These are phyloP conservation scores for Cordyceps cateniannulata DNA, from an alignment of 2,329 filamentous ascomycete genomes.

Conservation along the genomic window DNA sequence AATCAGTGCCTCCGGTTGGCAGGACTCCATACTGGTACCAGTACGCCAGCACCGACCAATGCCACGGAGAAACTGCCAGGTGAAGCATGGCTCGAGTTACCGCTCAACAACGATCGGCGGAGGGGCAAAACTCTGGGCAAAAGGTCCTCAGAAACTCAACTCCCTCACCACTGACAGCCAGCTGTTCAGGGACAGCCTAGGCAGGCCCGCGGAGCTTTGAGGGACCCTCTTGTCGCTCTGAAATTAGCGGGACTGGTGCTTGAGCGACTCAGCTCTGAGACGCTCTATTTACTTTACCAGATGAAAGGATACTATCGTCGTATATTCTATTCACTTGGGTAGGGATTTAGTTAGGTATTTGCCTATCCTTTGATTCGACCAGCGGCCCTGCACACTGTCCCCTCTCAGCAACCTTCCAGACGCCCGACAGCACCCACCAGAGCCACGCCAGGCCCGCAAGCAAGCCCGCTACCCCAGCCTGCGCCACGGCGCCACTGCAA, in stretches of 20 bases:
- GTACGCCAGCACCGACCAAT: not conserved
- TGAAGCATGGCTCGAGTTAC: constrained; percentile 5
- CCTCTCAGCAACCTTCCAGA: too few species aligned
- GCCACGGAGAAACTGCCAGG: constrained; percentile 5
- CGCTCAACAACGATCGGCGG: not conserved
- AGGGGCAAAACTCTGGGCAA: constrained; percentile 4
- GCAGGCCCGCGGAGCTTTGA: not conserved
- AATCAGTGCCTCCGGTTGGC: not conserved
- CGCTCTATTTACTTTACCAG: not conserved
- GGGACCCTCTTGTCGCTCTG: not conserved
- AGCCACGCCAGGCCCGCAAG: too few species aligned
- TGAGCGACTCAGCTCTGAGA: not conserved
- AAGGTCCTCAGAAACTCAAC: not conserved
- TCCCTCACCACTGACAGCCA: not conserved
- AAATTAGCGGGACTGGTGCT: not conserved
- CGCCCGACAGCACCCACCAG: too few species aligned
- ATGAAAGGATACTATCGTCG: not conserved
- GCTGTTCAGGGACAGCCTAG: not conserved
- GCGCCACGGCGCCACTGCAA: too few species aligned
- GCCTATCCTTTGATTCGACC: too few species aligned
- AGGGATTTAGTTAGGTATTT: too few species aligned
- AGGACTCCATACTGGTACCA: not conserved
- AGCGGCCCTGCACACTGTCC: too few species aligned
- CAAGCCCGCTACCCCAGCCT: too few species aligned
- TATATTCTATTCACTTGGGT: not conserved